These are phyloP conservation scores for Starmerella tilneyi DNA, from an alignment of 805 yeast species.

Conservation along the genomic window DNA sequence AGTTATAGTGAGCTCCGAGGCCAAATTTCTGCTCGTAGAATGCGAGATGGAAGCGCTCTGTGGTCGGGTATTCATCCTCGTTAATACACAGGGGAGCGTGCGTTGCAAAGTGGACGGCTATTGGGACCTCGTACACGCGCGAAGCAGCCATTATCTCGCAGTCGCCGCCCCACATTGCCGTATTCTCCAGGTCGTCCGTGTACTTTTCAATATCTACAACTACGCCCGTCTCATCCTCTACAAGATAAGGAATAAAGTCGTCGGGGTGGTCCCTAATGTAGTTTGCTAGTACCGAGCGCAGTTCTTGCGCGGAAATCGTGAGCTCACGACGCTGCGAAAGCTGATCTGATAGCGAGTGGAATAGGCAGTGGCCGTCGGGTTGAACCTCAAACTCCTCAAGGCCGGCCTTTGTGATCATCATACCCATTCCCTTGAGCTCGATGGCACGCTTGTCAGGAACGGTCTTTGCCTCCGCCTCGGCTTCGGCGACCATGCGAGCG, in stretches of 20 bases:
- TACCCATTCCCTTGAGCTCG: conserved; percentile 57
- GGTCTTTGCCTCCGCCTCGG: conserved; percentile 54
- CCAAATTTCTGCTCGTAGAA: conserved; percentile 80
- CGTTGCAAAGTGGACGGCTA: conserved; percentile 71
- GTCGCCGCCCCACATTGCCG: conserved; percentile 95
- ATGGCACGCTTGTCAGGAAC: conserved; percentile 59
- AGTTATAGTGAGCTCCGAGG: conserved; percentile 91
- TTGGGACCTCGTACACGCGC: conserved; percentile 56
- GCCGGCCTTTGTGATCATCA: conserved; percentile 40
- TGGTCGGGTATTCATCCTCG: conserved; percentile 38
- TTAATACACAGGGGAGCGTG: conserved; percentile 56
- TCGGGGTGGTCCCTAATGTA: conserved; percentile 57
- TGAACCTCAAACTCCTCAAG: conserved; percentile 56
- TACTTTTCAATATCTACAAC: conserved; percentile 59
- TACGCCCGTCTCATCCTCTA: conserved; percentile 64
- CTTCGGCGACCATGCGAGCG: conserved; percentile 52
- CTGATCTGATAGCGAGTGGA: conserved; percentile 78
- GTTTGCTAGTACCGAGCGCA: conserved; percentile 55
- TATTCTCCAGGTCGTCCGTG: conserved; percentile 53
- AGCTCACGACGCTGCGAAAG: conserved; percentile 43
- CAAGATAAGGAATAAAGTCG: conserved; percentile 68
- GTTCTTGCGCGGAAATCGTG: conserved; percentile 37
- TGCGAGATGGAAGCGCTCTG: conserved; percentile 54
- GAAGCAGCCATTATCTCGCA: conserved; percentile 78
- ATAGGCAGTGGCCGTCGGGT: conserved; percentile 93